A percentile compares a stretch with the other conserved stretches of the same genome.
Conservation (phyloP, 2,329 filamentous ascomycete species). For the Fusarium buxicola region DNA sequence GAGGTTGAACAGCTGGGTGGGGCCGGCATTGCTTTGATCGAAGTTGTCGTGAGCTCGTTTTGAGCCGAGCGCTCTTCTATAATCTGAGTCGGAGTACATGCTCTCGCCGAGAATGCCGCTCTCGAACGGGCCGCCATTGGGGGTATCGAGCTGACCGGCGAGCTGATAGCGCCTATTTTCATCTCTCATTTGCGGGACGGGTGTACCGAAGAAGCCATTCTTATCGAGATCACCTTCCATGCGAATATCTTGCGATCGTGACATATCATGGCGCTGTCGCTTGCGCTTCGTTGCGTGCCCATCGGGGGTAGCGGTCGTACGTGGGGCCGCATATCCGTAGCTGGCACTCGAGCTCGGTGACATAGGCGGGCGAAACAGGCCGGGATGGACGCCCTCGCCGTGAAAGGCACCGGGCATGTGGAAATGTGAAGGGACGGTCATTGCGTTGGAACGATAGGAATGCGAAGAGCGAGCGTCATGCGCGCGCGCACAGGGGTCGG, state of each 20-base stretch:
- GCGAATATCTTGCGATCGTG: conserved; percentile 41
- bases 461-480: conserved; percentile 12
- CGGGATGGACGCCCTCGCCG: conserved; percentile 55
- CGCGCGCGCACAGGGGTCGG: conserved; percentile 8
- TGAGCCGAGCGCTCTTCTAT: conserved; percentile 64
- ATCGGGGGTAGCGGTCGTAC: conserved; percentile 36
- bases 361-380: conserved; percentile 60
- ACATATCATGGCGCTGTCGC: conserved; percentile 51
- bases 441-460: conserved; percentile 20
- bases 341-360: conserved; percentile 56
- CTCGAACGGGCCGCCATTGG: conserved; percentile 49
- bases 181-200: conserved; percentile 26
- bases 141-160: conserved; percentile 66
- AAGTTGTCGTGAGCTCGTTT: conserved; percentile 54
- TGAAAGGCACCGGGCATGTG: conserved; percentile 53
- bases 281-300: conserved; percentile 59
- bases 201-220: conserved; percentile 40
- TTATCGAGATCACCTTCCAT: conserved; percentile 34
- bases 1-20: conserved; percentile 50
- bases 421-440: conserved; percentile 49
- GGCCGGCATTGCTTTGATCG: conserved; percentile 50
- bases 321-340: conserved; percentile 50
- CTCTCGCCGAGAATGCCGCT: conserved; percentile 62
- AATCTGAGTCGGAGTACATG: conserved; percentile 68
- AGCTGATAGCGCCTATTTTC: conserved; percentile 57